Conservation (phyloP, 2,329 filamentous ascomycete species). For the Uncinocarpus reesii region DNA sequence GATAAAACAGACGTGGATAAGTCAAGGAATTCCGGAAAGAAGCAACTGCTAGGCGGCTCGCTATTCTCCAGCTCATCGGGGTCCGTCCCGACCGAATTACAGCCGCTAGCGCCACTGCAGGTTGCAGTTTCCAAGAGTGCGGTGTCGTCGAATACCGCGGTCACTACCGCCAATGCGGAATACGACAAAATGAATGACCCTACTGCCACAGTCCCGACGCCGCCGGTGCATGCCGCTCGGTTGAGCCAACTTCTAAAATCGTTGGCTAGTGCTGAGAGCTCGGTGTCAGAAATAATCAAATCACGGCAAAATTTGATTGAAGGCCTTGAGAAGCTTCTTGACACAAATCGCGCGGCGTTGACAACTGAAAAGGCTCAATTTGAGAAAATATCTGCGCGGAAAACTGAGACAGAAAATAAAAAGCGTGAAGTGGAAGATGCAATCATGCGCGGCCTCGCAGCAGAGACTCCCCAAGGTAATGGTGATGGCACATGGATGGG, state of each 20-base stretch:
- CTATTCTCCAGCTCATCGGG: constrained; percentile 54
- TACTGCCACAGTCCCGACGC: constrained; percentile 56
- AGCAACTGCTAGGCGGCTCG: constrained; percentile 54
- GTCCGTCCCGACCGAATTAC: constrained; percentile 63
- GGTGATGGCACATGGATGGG: constrained; percentile 17
- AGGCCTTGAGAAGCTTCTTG: constrained; percentile 71
- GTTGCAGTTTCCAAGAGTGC: constrained; percentile 63
- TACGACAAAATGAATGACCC: constrained; percentile 75
- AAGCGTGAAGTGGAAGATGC: constrained; percentile 82
- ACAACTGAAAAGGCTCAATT: constrained; percentile 58
- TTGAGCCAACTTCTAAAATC: constrained; percentile 83
- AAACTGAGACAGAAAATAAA: constrained; percentile 63
- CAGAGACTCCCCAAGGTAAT: constrained; percentile 43
- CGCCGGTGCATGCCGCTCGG: constrained; percentile 83
- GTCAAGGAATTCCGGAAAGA: constrained; percentile 43
- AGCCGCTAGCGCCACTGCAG: constrained; percentile 62
- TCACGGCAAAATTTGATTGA: constrained; percentile 67
- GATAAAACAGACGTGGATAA: constrained; percentile 45
- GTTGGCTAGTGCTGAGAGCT: constrained; percentile 76
- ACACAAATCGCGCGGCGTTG: constrained; percentile 59
- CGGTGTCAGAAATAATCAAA: constrained; percentile 80
- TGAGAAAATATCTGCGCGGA: constrained; percentile 55
- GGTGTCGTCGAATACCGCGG: constrained; percentile 54
- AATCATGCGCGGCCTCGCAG: constrained; percentile 74
- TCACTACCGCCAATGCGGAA: constrained; percentile 65